phyloP scores from a whole-genome alignment of 306 rosid genomes.

The Trichosanthes truncata region DNA sequence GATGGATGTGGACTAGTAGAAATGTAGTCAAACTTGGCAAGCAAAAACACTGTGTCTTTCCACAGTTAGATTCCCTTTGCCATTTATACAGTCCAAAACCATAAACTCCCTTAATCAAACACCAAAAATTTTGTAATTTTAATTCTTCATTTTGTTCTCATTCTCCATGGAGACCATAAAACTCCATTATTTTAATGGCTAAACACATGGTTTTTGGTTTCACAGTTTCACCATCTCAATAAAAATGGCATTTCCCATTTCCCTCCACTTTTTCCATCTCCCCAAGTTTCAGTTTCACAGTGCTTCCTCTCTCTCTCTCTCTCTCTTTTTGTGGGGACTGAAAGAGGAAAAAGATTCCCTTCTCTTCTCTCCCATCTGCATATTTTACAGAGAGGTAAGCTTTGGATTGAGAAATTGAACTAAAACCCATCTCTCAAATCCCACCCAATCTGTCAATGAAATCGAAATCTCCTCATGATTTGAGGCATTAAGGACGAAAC shows the following conservation, averaged over 20 bases:
- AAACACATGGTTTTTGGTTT: not conserved
- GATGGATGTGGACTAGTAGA: not conserved
- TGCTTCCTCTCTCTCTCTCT: not conserved
- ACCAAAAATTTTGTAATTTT: not conserved
- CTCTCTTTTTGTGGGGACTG: not conserved
- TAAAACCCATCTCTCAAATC: not conserved
- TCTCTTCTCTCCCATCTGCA: not conserved
- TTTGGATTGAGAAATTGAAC: not conserved
- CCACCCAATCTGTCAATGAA: not conserved
- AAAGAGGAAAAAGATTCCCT: not conserved
- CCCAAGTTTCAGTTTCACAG: not conserved
- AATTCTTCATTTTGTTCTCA: not conserved
- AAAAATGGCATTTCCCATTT: not conserved
- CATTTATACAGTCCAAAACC: not conserved
- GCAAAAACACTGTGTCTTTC: not conserved
- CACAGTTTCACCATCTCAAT: not conserved
- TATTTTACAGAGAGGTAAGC: not conserved
- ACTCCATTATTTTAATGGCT: not conserved
- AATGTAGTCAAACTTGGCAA: not conserved
- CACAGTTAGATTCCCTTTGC: not conserved
- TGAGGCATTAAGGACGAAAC: conserved; percentile 10
- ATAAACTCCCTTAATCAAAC: not conserved
- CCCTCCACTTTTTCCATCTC: not conserved
- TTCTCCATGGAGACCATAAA: not conserved
- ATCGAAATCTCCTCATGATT: conserved; percentile 25